These are phyloP conservation scores for Coniochaeta ligniaria DNA, from an alignment of 2,329 filamentous ascomycete genomes.

Conservation along the genomic window DNA sequence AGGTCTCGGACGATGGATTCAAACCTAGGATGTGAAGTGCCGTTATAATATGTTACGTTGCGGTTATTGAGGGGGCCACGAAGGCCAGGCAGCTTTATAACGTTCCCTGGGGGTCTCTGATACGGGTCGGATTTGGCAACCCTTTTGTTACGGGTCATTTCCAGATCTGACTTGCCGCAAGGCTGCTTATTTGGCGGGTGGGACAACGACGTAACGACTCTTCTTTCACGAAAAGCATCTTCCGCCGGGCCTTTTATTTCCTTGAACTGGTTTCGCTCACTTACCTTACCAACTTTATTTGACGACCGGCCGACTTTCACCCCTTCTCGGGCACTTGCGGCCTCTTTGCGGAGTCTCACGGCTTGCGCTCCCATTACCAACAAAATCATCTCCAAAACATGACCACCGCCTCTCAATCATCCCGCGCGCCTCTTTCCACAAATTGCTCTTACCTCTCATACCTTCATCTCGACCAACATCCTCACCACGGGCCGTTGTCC, in stretches of 20 bases:
- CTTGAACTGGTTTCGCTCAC: slow-evolving; percentile 27
- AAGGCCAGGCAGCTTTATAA: not conserved
- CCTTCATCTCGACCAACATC: not conserved
- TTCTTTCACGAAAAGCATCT: slow-evolving; percentile 25
- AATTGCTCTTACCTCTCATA: not conserved
- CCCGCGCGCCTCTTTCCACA: not conserved
- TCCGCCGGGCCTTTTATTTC: slow-evolving; percentile 20
- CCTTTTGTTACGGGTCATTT: slow-evolving; percentile 35
- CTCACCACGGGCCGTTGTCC: not conserved
- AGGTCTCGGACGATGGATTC: slow-evolving; percentile 21
- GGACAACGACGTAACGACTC: slow-evolving; percentile 36
- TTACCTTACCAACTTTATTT: slow-evolving; percentile 19
- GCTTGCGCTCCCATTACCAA: not conserved
- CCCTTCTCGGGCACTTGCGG: not conserved
- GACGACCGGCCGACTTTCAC: slow-evolving; percentile 1
- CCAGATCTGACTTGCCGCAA: slow-evolving; percentile 59
- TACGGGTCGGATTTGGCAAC: slow-evolving; percentile 45
- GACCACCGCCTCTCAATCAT: not conserved
- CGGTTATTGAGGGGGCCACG: not conserved
- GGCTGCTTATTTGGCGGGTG: slow-evolving; percentile 44
- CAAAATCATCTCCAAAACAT: not conserved
- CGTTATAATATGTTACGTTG: slow-evolving; percentile 2
- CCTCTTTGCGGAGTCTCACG: not conserved
- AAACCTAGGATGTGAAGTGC: slow-evolving; percentile 17
- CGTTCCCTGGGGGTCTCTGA: slow-evolving; percentile 23